Percentiles rank a stretch among this genome's conserved stretches.
Evolutionary conservation across 2,329 filamentous ascomycete genomes (phyloP).

Genomic region (Penicillium verrucosum): DNA sequence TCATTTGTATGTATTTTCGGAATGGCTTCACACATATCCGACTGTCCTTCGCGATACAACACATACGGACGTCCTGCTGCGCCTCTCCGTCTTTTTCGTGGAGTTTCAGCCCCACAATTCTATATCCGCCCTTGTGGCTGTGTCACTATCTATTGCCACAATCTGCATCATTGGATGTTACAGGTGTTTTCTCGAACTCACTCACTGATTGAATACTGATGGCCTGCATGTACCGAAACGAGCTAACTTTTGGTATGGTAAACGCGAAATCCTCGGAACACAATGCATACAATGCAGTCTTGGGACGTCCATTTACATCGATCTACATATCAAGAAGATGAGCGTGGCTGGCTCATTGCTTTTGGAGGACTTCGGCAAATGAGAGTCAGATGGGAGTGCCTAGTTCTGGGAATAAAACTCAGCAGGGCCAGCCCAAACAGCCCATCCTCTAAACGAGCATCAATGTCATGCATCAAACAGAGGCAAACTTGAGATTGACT

Average conservation of each 20-base stretch:
- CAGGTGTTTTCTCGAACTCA: neutral
- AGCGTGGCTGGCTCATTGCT: neutral
- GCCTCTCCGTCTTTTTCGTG: neutral
- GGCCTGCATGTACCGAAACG: no score
- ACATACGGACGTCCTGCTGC: neutral
- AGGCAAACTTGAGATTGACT: no score
- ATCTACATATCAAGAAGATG: neutral
- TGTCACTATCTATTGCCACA: neutral
- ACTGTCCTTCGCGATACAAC: neutral
- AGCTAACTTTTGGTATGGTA: no score
- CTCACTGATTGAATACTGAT: neutral
- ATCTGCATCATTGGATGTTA: neutral
- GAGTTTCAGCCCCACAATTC: neutral
- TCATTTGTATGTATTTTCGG: neutral
- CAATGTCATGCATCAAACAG: no score
- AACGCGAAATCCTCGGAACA: no score
- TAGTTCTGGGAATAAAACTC: no score
- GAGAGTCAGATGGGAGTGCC: neutral
- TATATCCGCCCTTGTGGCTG: neutral
- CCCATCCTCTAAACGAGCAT: no score
- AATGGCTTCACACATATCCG: neutral
- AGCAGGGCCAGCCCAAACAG: no score
- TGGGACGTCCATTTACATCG: neutral
- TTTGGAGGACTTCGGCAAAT: neutral
- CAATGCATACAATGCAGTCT: neutral